Conservation (phyloP, 2,329 filamentous ascomycete genomes). For the Periconia sp. region DNA sequence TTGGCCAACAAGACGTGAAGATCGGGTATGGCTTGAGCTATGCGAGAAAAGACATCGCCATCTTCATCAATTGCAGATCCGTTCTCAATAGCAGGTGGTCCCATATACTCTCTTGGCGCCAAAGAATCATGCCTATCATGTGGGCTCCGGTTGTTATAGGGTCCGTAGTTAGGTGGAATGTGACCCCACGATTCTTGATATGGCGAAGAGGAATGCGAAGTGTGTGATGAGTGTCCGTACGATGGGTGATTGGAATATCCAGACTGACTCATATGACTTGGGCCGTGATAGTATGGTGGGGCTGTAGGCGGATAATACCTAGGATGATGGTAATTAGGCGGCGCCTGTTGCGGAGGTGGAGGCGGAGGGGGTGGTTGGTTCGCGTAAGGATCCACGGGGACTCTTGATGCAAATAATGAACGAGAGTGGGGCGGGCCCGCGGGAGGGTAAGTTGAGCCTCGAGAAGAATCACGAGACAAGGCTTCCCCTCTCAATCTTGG, state of each 20-base stretch:
- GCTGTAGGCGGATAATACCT: slow-evolving; percentile 38
- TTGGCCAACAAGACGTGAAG: slow-evolving; percentile 43
- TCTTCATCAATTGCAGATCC: slow-evolving; percentile 37
- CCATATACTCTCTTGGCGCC: slow-evolving; percentile 37
- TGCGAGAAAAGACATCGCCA: slow-evolving; percentile 41
- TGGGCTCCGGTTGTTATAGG: slow-evolving; percentile 35
- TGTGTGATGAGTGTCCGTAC: slow-evolving; percentile 32
- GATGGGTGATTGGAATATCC: slow-evolving; percentile 32
- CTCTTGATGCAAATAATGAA: slow-evolving; percentile 37
- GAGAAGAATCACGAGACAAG: slow-evolving; percentile 25
- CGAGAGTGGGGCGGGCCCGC: slow-evolving; percentile 25
- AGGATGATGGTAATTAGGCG: slow-evolving; percentile 48
- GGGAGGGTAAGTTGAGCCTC: slow-evolving; percentile 23
- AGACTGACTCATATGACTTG: slow-evolving; percentile 38
- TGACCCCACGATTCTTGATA: slow-evolving; percentile 41
- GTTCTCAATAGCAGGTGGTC: slow-evolving; percentile 32
- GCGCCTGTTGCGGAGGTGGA: slow-evolving; percentile 64
- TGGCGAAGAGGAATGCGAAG: slow-evolving; percentile 39
- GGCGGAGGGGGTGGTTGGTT: slow-evolving; percentile 69
- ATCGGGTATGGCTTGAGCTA: slow-evolving; percentile 43
- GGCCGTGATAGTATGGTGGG: slow-evolving; percentile 39
- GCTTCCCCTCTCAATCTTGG: slow-evolving; percentile 33
- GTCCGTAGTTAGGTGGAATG: slow-evolving; percentile 37
- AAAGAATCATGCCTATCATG: slow-evolving; percentile 41
- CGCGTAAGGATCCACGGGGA: slow-evolving; percentile 40